Evolutionary conservation across 1,284 basidiomycete genomes (phyloP).

Genomic region (Sanghuangporus sanghuang): DNA sequence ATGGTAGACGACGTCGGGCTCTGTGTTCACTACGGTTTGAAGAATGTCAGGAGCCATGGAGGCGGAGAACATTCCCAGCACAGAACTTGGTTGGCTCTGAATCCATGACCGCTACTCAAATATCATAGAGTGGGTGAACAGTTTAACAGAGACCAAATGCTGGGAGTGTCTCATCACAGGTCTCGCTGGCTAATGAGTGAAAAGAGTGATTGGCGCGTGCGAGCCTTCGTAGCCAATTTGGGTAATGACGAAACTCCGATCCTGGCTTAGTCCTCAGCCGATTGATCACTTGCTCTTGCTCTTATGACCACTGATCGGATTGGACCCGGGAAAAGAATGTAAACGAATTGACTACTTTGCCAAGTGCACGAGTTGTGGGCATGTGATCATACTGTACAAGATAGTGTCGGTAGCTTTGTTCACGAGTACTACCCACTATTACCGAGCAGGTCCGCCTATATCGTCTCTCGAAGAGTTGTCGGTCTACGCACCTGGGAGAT

Average conservation of each 20-base stretch:
- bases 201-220: not conserved
- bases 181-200: not conserved
- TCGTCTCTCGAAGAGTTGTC: not conserved
- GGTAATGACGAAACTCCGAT: not conserved
- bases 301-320: too few relatives aligned
- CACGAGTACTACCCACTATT: too few relatives aligned
- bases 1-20: not conserved
- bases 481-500: conserved; percentile 32
- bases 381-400: too few relatives aligned
- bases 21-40: not conserved
- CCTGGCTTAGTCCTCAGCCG: too few relatives aligned
- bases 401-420: too few relatives aligned
- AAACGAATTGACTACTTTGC: too few relatives aligned
- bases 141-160: not conserved
- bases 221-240: not conserved
- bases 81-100: not conserved
- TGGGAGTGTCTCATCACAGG: too few relatives aligned
- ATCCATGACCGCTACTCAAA: not conserved
- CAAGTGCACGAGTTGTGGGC: too few relatives aligned
- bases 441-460: too few relatives aligned
- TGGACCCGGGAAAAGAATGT: too few relatives aligned
- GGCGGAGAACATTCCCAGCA: not conserved
- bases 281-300: not conserved
- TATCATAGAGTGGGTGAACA: not conserved
- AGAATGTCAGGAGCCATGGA: not conserved